Base-by-base conservation (phyloP, 768 basidiomycete genomes). In the Artomyces pyxidatus region DNA sequence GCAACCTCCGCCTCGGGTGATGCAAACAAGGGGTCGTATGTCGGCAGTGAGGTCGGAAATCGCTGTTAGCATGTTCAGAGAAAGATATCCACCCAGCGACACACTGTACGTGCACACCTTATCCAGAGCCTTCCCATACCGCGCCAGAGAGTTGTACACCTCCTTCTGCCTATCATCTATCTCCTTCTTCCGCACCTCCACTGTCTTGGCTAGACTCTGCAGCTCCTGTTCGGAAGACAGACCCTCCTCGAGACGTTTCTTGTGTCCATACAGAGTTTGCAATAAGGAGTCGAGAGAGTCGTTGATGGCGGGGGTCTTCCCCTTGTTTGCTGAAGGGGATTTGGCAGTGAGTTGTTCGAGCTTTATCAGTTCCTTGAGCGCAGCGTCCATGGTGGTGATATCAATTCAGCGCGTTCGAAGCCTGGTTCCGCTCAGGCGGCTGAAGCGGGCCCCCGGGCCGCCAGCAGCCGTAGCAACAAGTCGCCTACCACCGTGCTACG, bases 101-200 rank as follows among this genome's bases (percentile, higher is more conserved):
- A 47, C 22, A 29, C 39, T 40, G 42, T 37, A 17, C 26, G 12
- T 22, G 51, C 73, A 37, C 48, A 88, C 95, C 84, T 96, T 98
- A 61, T 98, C 95, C 62, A 97, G 65, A 0, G 81, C 76, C 67
- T 93, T 97, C 25, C 89, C 90, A 30, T 94, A 72, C 56, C 80
- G 79, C 23, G 81, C 77, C 8, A 96, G 66, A 2, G 83, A 80
- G 17, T 74, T 78, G 58, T 94, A 89, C 28, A 91, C 75, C 57
- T 93, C 92, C 65, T 94, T 97, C 71, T 93, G 83, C 3, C 83
- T 76, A 29, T 93, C 88, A 49, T 90, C 88, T 1, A 92, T 72
- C 50, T 89, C 88, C 63, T 83, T 91, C 81, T 88, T 92, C 65
- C 68, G 79, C 0, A 70, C 63, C 42, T 88, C 86, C 2, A 89